A percentile compares a stretch with the other conserved stretches of the same genome.
Evolutionary conservation across 768 basidiomycete genomes (phyloP).

Genomic region (Rickenella mellea): DNA sequence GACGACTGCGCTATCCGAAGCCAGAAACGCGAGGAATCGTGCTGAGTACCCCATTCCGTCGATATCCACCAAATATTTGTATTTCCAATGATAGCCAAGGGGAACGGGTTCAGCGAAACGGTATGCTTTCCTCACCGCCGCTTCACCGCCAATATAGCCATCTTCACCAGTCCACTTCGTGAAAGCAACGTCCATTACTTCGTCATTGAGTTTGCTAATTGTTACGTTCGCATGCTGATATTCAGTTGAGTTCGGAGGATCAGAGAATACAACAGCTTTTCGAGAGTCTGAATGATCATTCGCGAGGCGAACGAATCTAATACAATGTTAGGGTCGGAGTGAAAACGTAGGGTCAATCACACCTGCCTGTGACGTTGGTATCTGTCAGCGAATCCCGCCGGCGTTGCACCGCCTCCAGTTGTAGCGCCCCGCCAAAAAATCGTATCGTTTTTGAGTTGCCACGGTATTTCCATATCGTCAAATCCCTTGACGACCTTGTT

Average conservation of each 20-base stretch:
- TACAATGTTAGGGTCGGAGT: neutral
- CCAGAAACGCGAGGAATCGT: slow-evolving; percentile 76
- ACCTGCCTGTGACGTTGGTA: slow-evolving; percentile 81
- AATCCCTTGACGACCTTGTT: slow-evolving; percentile 63
- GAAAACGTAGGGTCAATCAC: slow-evolving; percentile 3
- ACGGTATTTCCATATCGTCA: slow-evolving; percentile 70
- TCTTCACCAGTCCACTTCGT: slow-evolving; percentile 63
- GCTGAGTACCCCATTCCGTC: slow-evolving; percentile 96
- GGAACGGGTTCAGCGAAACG: slow-evolving; percentile 70
- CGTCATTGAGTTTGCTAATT: slow-evolving; percentile 52
- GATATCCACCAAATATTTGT: slow-evolving; percentile 87
- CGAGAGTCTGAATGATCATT: slow-evolving; percentile 44
- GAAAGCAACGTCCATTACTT: slow-evolving; percentile 85
- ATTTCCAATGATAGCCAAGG: slow-evolving; percentile 81
- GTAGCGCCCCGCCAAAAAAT: slow-evolving; percentile 96
- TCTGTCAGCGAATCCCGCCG: slow-evolving; percentile 68
- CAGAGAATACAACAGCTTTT: slow-evolving; percentile 59
- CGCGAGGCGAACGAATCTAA: slow-evolving; percentile 69
- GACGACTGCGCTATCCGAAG: slow-evolving; percentile 81
- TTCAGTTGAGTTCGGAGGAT: slow-evolving; percentile 39
- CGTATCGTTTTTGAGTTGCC: slow-evolving; percentile 81
- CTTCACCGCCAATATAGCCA: slow-evolving; percentile 67
- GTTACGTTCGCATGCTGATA: slow-evolving; percentile 58
- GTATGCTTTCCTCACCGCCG: slow-evolving; percentile 52
- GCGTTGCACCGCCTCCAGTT: slow-evolving; percentile 87